These are phyloP conservation scores for Steccherinum ochraceum DNA, from an alignment of 768 basidiomycete species.

Conservation along the genomic window DNA sequence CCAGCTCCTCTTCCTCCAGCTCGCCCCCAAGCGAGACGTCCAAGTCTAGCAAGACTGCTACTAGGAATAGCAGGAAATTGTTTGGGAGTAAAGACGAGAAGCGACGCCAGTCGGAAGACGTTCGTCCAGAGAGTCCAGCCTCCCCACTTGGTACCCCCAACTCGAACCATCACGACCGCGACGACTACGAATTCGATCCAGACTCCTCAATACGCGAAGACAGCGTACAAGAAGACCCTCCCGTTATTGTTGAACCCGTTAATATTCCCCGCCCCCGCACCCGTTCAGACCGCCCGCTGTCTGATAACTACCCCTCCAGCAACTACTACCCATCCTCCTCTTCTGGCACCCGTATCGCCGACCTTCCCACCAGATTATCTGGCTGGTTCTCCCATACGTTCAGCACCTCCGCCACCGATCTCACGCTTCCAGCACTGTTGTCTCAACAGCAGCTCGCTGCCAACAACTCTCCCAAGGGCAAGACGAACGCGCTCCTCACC, in stretches of 20 bases:
- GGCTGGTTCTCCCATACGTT: slow-evolving; percentile 83
- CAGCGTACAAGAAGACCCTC: slow-evolving; percentile 39
- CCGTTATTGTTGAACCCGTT: slow-evolving; percentile 63
- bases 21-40: slow-evolving; percentile 23
- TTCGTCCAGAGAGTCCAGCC: not conserved
- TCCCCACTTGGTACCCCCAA: not conserved
- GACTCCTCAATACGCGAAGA: slow-evolving; percentile 19
- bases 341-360: slow-evolving; percentile 49
- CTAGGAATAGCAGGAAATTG: slow-evolving; percentile 10
- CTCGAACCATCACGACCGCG: slow-evolving; percentile 13
- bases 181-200: slow-evolving; percentile 22
- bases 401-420: slow-evolving; percentile 63
- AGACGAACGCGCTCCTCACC: slow-evolving; percentile 47
- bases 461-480: slow-evolving; percentile 36
- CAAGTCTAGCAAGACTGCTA: slow-evolving; percentile 12
- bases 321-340: slow-evolving; percentile 41
- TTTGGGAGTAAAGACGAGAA: slow-evolving; percentile 16
- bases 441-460: slow-evolving; percentile 35
- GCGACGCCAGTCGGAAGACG: slow-evolving; percentile 21
- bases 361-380: slow-evolving; percentile 69
- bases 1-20: slow-evolving; percentile 37
- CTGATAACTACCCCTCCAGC: slow-evolving; percentile 35
- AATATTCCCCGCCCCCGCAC: slow-evolving; percentile 47
- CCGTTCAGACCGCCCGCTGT: slow-evolving; percentile 50
- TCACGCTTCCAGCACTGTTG: slow-evolving; percentile 58